A percentile compares a stretch with the other conserved stretches of the same genome.
Conservation (phyloP, 371 early-diverging fungal species). For the Sporodiniella umbellata region DNA sequence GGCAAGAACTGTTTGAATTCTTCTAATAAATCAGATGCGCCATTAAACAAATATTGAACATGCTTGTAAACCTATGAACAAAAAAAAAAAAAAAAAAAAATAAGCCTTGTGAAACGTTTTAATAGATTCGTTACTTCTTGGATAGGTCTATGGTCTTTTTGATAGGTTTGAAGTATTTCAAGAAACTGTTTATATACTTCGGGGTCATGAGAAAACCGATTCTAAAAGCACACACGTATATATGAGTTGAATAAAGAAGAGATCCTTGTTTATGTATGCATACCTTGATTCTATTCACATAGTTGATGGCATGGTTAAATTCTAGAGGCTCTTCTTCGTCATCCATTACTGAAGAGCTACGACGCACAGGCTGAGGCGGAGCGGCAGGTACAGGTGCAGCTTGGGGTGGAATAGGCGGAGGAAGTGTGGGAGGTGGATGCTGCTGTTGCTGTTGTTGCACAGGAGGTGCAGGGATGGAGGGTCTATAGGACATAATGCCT, state of each 20-base stretch:
- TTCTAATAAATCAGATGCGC: constrained; percentile 84
- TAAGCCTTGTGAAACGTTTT: no score
- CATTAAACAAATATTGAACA: constrained; percentile 81
- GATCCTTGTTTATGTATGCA: background rate
- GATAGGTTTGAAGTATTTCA: constrained; percentile 91
- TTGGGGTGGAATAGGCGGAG: no score
- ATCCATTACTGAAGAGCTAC: constrained; percentile 4
- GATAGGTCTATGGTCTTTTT: constrained; percentile 86
- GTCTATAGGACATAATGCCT: constrained; percentile 2
- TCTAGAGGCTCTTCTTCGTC: constrained; percentile 63
- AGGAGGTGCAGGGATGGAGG: constrained; percentile 18
- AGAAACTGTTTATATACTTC: constrained; percentile 92
- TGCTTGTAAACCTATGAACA: constrained; percentile 90
- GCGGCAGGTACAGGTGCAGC: no score
- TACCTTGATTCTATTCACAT: constrained; percentile 94
- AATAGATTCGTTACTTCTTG: constrained; percentile 59
- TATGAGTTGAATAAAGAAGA: no score
- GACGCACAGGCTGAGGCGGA: constrained; percentile 1
- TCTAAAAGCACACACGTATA: no score
- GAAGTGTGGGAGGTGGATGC: constrained; percentile 6
- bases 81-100: no score
- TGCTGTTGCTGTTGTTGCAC: constrained; percentile 7
- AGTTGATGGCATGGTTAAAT: constrained; percentile 93
- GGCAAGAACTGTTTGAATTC: constrained; percentile 98
- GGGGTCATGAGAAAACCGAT: constrained; percentile 82